Conservation (phyloP, 352 stramenopile genomes). For the Pythium brachiatum region DNA sequence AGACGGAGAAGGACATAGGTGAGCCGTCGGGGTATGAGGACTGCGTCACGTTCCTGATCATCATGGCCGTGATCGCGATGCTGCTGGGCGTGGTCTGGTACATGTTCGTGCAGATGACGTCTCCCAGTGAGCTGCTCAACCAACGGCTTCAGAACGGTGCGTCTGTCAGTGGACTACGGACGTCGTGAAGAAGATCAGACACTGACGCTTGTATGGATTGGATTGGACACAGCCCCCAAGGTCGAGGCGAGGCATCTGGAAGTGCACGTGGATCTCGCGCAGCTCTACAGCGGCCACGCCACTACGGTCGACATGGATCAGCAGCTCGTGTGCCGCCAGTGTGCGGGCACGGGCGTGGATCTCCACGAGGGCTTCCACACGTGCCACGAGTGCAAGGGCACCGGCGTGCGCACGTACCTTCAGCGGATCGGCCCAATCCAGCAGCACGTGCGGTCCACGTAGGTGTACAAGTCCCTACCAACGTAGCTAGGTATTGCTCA, state of each 20-base stretch:
- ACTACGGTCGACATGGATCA: slow-evolving; percentile 28
- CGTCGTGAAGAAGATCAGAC: too few relatives aligned
- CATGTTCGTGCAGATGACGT: slow-evolving; percentile 19
- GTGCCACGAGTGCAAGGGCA: slow-evolving; percentile 40
- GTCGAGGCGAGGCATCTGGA: slow-evolving; percentile 34
- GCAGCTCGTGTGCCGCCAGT: slow-evolving; percentile 40
- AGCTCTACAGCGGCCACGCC: slow-evolving; percentile 35
- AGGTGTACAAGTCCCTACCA: slow-evolving; percentile 8
- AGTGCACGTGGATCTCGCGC: slow-evolving; percentile 33
- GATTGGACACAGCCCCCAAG: slow-evolving; percentile 34
- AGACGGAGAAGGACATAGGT: not conserved
- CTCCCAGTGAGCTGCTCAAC: slow-evolving; percentile 11
- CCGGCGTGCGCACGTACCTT: slow-evolving; percentile 31
- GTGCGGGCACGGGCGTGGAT: slow-evolving; percentile 37
- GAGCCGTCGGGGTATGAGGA: slow-evolving; percentile 7
- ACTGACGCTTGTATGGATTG: too few relatives aligned
- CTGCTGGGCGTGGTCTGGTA: slow-evolving; percentile 24
- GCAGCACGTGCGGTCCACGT: slow-evolving; percentile 39
- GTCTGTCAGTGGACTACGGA: too few relatives aligned
- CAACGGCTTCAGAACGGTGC: slow-evolving; percentile 21
- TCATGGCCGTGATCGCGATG: slow-evolving; percentile 15
- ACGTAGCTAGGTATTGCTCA: too few relatives aligned
- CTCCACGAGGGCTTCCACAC: slow-evolving; percentile 33
- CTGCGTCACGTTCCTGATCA: slow-evolving; percentile 19
- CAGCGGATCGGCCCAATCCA: slow-evolving; percentile 41